Evolutionary conservation across 2,329 filamentous ascomycete species (phyloP), one percentile per base, ranked within the genome.

Genomic region (Venturia asperata): DNA sequence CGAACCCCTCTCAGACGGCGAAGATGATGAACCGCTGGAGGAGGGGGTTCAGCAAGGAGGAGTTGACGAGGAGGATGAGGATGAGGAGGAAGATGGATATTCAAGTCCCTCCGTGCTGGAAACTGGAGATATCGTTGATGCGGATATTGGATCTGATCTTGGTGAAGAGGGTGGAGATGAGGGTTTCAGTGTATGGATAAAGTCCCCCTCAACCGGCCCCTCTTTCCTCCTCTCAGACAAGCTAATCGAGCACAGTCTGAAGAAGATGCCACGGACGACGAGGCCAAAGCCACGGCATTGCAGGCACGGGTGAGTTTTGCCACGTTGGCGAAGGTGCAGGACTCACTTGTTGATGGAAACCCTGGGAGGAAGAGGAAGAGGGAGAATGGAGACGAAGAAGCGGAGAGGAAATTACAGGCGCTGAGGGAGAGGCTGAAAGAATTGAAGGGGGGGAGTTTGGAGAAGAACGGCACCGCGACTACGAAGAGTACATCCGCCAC

Each of bases 291-390:
- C 9, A n/a, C 30, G 61, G 73, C 77, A 17, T 73, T 77, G 42
- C 76, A 87, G 66, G 81, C 79, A 71, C 81, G 80, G 67, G 85
- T 97, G 69, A 94, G 92, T 30, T 97, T 97, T 72, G 92, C 92
- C 68, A 90, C 90, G n/a, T 81, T 97, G 49, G 91, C 90, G 68
- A 90, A 91, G 80, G 92, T 92, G 1, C 91, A 96, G 78, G 87
- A 87, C 47, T 83, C 86, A 0, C 77, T 96, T 41, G 79, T 78
- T 67, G 68, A 69, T 56, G 75, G 66, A 64, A 72, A 67, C 63
- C 68, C 66, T 49, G 71, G 73, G 68, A 79, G 78, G 74, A 77
- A 75, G 64, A 81, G 80, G 69, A 74, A 78, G 61, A 75, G 74
- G 21, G 72, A 75, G 15, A 72, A 76, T 17, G 72, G 73, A 0